phyloP scores from a whole-genome alignment of 208 protist genomes.

The Naegleria lovaniensis region DNA sequence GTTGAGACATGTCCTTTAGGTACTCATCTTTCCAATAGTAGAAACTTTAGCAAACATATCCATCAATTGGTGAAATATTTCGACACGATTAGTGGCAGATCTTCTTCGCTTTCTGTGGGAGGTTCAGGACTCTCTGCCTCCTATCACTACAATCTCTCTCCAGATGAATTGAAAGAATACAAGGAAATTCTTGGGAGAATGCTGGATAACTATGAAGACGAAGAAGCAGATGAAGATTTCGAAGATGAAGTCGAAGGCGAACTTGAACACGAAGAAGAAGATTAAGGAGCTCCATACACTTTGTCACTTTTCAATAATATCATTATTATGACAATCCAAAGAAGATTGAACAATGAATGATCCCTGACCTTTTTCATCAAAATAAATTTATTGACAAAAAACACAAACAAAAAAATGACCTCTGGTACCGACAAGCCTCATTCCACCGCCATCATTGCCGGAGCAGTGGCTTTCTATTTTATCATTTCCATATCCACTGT shows the following conservation, averaged over 20 bases:
- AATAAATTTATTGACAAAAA: too few relatives aligned
- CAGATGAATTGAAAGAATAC: background rate
- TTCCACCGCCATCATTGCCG: background rate
- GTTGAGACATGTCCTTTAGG: background rate
- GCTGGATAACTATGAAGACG: background rate
- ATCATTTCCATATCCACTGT: conserved; percentile 23
- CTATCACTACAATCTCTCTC: background rate
- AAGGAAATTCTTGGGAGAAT: background rate
- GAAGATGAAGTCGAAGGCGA: too few relatives aligned
- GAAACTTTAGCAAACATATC: background rate
- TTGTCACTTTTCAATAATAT: too few relatives aligned
- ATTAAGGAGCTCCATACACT: too few relatives aligned
- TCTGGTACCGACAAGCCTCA: background rate
- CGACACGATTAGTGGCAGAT: background rate
- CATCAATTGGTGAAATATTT: background rate
- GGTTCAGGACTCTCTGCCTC: background rate
- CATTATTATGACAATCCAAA: too few relatives aligned
- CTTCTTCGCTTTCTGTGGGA: background rate
- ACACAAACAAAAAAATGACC: background rate
- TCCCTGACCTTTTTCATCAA: too few relatives aligned
- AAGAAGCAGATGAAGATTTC: too few relatives aligned
- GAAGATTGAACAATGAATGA: too few relatives aligned
- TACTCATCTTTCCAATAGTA: background rate
- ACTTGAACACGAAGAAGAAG: too few relatives aligned
- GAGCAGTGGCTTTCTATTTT: conserved; percentile 40